Evolutionary conservation across 768 basidiomycete genomes (phyloP), one percentile per base, ranked within the genome.

Genomic region (Phlebiopsis gigantea): DNA sequence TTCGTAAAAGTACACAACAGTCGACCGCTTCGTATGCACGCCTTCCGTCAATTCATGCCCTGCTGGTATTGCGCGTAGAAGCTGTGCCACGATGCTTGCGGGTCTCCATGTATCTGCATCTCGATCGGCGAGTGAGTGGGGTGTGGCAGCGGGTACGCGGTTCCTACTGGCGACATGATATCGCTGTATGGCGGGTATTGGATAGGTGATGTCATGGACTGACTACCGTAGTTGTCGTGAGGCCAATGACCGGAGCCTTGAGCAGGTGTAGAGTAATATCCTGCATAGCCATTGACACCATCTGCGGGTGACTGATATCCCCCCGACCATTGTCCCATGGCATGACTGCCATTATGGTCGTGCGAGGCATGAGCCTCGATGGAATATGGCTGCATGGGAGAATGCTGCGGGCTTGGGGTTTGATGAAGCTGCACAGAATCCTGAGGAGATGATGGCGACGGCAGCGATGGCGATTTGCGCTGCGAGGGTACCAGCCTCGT

Each of bases 401-500:
- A 59, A 12, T 39, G 34, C 28, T 34, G 50, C 5, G 58, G 58
- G 26, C 58, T 59, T 9, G 58, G 58, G 5, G 58, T 59, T 17
- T 52, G 17, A 19, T 59, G 53, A 12, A 46, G 45, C 9, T 50
- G 47, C 30, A 42, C 24, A n/a, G 47, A 25, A 24, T 57, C 61
- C 22, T 59, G 57, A 8, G 68, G 67, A 15, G 66, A 64, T 14
- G 67, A 64, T 17, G 77, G 73, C 5, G 73, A 69, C n/a, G n/a
- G n/a, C 34, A 12, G 34, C 2, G 80, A 75, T 0, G 81, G 76
- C 0, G 76, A 69, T 59, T 79, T 76, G 14, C 81, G 69, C 34
- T 12, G 34, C 12, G 34, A 39, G 0, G 83, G 69, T 0, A 88
- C 79, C 1, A 87, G 75, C 21, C 84, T 77, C 8, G 84, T 85